Evolutionary conservation across 2,329 filamentous ascomycete species (phyloP), one percentile per base, ranked within the genome.

Genomic region (Aplosporella prunicola): DNA sequence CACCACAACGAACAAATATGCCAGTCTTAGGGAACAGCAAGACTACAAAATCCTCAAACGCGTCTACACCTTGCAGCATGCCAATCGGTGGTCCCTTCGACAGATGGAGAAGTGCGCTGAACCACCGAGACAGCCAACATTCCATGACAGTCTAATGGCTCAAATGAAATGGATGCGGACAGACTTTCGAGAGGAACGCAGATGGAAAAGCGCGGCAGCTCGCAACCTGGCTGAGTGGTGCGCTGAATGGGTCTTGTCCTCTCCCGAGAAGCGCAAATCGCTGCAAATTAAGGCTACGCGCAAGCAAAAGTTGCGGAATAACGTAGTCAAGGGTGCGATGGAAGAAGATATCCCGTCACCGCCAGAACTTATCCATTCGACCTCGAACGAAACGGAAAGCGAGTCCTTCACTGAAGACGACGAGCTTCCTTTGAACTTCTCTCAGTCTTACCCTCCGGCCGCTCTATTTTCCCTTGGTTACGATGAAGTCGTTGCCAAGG

Each of bases 121-220:
- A 58, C 88, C 89, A 4, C 70, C 75, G 4, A 76, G 86, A 24
- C 80, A 80, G 13, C 72, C 76, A 1, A 79, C 81, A 2, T 89
- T 96, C 48, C 84, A 80, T 74, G 91, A 98, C 61, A 72, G 89
- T 35, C 59, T 96, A 39, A 66, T 98, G 20, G 75, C 87, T 48
- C 88, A 98, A 64, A 85, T 89, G 74, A 93, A 88, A 58, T 96
- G 89, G 89, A 93, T 98, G 85, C 77, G 88, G 34, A 95, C 87
- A 2, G 91, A 98, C 60, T 96, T 95, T 52, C 75, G 82, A 35
- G 85, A 95, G 60, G 91, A 96, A 58, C 71, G 86, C 26, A 94
- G 93, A 56, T 94, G 88, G 87, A 96, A 95, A 62, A 78, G 77
- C 53, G 75, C 82, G 2, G 74, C 81, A 23, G 88, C 88, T 5